Conservation (phyloP, 306 rosid species). For the Glycyrrhiza uralensis region DNA sequence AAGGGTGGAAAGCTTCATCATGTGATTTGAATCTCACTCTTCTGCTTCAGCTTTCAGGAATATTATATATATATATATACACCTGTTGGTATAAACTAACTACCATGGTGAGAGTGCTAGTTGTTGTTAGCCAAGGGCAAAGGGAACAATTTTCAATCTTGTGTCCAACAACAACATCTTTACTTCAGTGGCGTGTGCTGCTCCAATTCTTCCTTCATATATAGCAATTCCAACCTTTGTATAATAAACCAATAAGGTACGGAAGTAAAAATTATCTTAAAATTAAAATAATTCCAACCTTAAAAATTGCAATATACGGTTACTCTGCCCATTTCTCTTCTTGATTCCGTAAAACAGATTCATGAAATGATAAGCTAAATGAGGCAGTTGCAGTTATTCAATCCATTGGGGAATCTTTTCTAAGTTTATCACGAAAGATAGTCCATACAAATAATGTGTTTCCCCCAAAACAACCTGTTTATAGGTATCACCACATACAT, state of each 20-base stretch:
- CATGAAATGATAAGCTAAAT: background rate
- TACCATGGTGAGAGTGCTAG: background rate
- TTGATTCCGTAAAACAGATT: background rate
- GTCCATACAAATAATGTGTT: conserved; percentile 20
- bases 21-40: conserved; percentile 3
- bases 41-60: background rate
- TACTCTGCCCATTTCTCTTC: background rate
- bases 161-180: background rate
- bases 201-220: background rate
- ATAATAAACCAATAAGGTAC: background rate
- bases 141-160: background rate
- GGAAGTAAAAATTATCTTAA: background rate
- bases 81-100: background rate
- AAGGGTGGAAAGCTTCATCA: conserved; percentile 21
- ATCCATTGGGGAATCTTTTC: background rate
- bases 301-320: background rate
- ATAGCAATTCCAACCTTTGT: background rate
- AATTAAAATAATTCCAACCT: background rate
- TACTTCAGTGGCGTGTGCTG: conserved; percentile 15
- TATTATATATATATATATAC: conserved; percentile 5
- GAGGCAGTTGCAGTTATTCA: background rate
- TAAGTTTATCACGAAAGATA: conserved; percentile 10
- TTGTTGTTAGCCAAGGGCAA: background rate
- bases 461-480: background rate
- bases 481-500: background rate